A percentile compares a stretch with the other conserved stretches of the same genome.
Conservation (phyloP, 495 filamentous ascomycete genomes). For the Tuber borchii region DNA sequence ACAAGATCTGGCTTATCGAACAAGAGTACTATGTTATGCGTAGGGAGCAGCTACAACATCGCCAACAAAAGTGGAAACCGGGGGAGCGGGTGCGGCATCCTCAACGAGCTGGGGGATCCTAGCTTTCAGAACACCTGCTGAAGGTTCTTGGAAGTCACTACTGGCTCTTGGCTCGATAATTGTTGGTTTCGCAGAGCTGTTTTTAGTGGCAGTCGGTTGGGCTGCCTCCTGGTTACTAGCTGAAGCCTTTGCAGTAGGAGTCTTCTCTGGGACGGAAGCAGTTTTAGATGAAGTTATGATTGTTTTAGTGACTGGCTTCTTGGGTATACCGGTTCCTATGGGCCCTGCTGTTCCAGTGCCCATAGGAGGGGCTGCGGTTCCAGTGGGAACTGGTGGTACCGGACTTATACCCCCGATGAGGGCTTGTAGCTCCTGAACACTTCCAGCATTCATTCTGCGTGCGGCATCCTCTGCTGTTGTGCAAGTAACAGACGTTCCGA, state of each 20-base stretch:
- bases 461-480: conserved; percentile 22
- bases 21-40: not conserved
- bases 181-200: not conserved
- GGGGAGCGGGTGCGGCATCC: not conserved
- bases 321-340: not conserved
- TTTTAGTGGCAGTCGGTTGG: not conserved
- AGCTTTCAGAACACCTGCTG: not conserved
- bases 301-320: not conserved
- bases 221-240: not conserved
- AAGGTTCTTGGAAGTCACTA: not conserved
- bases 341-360: not conserved
- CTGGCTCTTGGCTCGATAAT: not conserved
- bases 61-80: not conserved
- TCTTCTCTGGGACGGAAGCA: not conserved
- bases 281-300: not conserved
- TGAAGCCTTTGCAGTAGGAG: not conserved
- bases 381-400: not conserved
- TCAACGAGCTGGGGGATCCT: not conserved
- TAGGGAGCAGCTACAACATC: not conserved
- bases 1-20: not conserved
- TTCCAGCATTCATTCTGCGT: conserved; percentile 17
- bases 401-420: conserved; percentile 7
- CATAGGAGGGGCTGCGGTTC: not conserved
- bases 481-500: conserved; percentile 29
- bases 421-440: conserved; percentile 13